Base-by-base conservation (phyloP, 179 eudicot genomes). In the Beta lomatogona region DNA sequence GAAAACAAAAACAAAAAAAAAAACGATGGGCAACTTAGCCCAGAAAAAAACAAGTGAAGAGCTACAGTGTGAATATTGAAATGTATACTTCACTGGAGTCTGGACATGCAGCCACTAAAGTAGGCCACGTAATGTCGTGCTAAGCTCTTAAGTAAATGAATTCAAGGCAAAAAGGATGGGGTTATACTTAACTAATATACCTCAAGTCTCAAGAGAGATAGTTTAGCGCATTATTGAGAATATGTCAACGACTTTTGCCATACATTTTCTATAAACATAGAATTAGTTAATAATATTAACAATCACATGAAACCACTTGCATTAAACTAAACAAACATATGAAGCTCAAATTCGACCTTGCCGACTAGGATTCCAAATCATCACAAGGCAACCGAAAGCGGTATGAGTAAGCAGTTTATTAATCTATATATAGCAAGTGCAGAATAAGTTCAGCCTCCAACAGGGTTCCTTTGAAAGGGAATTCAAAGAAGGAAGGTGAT, bases 281-380 rank as follows among this genome's bases (percentile, higher is more conserved):
- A 82, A 85, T 63, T 83, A 80, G 59, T 80, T 83, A 55, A 81
- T 67, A 18, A 25, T 25, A 77, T 52, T 66, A 74, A 60, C 9
- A 46, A 66, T 22, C 80, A 78, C 80, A 85, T 85, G 82, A 74
- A 74, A 19, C 74, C 82, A 85, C 82, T 79, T 22, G 22, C n/a
- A 76, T 54, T 59, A 68, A 66, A 72, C 57, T 28, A 81, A 71
- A 65, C n/a, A 18, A 74, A 64, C 59, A 77, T 19, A 54, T 7
- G 72, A 80, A 46, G 66, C 65, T 60, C 59, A 68, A 25, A 63
- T 77, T 41, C 0, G 66, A 80, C 65, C 73, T 64, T 53, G 79
- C 82, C 66, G 25, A 77, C 76, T 36, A 36, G 82, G 77, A 78
- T 85, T 63, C 73, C 76, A 77, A 58, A 67, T 59, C 76, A 28